Conservation (phyloP, 345 rosid genomes). For the Trapa bicornis region DNA sequence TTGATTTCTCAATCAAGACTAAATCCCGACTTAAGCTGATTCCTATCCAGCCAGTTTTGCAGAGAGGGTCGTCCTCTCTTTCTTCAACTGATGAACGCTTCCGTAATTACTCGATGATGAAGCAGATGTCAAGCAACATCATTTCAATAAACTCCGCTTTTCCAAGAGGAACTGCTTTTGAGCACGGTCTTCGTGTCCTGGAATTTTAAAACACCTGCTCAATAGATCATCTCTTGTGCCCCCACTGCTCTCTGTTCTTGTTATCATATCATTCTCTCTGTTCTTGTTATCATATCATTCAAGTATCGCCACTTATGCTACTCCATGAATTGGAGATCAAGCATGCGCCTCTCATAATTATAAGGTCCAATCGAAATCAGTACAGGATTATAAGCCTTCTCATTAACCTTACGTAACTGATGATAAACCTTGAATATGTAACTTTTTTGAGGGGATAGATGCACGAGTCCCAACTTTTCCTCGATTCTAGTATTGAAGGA, state of each 20-base stretch:
- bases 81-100: background rate
- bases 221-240: background rate
- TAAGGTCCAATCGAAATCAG: constrained; percentile 12
- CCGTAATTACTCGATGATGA: constrained; percentile 11
- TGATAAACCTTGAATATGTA: background rate
- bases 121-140: constrained; percentile 23
- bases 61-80: background rate
- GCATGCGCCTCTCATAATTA: background rate
- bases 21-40: background rate
- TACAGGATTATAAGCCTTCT: constrained; percentile 7
- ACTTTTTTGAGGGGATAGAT: background rate
- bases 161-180: background rate
- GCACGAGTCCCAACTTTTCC: too few species aligned
- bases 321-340: constrained; percentile 10
- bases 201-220: background rate
- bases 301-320: constrained; percentile 7
- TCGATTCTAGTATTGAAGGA: too few species aligned
- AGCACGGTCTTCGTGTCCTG: constrained; percentile 16
- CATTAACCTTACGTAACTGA: constrained; percentile 1
- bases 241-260: background rate
- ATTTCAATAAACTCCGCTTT: constrained; percentile 13
- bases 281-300: background rate
- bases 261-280: too few species aligned
- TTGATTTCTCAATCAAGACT: constrained; percentile 9
- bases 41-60: background rate